phyloP scores from a whole-genome alignment of 495 filamentous ascomycete genomes.

The Talaromyces borbonicus region DNA sequence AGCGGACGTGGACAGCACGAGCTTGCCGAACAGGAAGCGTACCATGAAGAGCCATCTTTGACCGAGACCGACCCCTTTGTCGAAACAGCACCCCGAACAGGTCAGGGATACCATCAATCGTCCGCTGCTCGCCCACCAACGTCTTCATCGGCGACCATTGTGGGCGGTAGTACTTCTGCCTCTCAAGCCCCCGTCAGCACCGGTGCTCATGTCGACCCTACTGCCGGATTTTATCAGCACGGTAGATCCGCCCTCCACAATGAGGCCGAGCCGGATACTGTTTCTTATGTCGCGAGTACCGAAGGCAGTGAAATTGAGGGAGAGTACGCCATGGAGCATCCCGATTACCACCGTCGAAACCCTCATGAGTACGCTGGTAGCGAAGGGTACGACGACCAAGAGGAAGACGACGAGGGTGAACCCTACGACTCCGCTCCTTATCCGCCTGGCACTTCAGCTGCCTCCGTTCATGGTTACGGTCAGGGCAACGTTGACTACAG shows the following conservation, averaged over 20 bases:
- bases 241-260: conserved; percentile 28
- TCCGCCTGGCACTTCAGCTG: conserved; percentile 22
- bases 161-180: conserved; percentile 11
- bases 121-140: conserved; percentile 13
- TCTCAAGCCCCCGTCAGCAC: conserved; percentile 12
- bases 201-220: conserved; percentile 11
- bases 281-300: conserved; percentile 40
- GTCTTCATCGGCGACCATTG: conserved; percentile 13
- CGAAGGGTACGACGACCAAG: conserved; percentile 45
- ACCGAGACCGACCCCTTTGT: conserved; percentile 54
- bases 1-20: conserved; percentile 17
- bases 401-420: conserved; percentile 33
- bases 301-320: conserved; percentile 46
- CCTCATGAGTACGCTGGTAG: conserved; percentile 38
- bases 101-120: conserved; percentile 10
- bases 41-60: conserved; percentile 24
- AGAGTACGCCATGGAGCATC: conserved; percentile 38
- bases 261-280: conserved; percentile 34
- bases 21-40: conserved; percentile 15
- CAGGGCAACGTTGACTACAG: conserved; percentile 40
- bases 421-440: conserved; percentile 28
- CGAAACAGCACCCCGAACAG: conserved; percentile 25
- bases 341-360: conserved; percentile 37
- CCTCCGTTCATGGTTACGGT: conserved; percentile 20
- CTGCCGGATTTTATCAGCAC: conserved; percentile 37